Percentiles rank a stretch among this genome's conserved stretches.
These are phyloP conservation scores for Flueggea neowawraea DNA, from an alignment of 441 rosid genomes.

Conservation along the genomic window DNA sequence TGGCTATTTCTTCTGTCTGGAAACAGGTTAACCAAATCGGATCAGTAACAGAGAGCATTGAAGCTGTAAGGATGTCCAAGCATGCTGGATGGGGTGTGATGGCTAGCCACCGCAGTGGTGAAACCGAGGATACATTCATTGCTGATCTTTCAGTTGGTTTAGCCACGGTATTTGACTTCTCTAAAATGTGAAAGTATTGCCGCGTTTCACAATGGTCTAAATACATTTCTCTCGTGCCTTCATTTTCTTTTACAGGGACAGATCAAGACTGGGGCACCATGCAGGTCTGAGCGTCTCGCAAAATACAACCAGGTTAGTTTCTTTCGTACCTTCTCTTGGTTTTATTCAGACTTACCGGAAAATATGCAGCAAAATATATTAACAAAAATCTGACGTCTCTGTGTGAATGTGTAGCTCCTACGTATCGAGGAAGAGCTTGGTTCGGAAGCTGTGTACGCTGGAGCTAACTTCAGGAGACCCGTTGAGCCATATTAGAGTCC, in stretches of 20 bases:
- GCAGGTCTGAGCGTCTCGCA: constrained; percentile 98
- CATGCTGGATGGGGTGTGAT: constrained; percentile 97
- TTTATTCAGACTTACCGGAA: neutral
- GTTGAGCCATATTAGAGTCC: constrained; percentile 40
- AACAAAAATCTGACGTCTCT: neutral
- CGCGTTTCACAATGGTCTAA: neutral
- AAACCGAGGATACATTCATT: constrained; percentile 97
- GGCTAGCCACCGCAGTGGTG: constrained; percentile 99
- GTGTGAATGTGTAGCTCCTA: constrained; percentile 46
- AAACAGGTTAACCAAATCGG: constrained; percentile 96
- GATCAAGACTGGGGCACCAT: constrained; percentile 99
- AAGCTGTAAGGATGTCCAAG: constrained; percentile 98
- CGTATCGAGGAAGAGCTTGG: constrained; percentile 98
- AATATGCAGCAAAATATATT: neutral
- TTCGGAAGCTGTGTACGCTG: constrained; percentile 79
- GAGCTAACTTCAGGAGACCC: constrained; percentile 78
- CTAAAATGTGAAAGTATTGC: neutral
- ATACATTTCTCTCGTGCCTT: constrained; percentile 2
- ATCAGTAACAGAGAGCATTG: constrained; percentile 92
- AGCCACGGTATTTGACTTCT: constrained; percentile 62
- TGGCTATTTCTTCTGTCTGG: neutral
- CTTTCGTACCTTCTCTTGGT: neutral
- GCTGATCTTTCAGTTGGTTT: constrained; percentile 93
- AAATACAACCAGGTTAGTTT: constrained; percentile 85
- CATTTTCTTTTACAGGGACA: constrained; percentile 58